Base-by-base conservation (phyloP, 805 yeast species). In the Candida odintsovae region DNA sequence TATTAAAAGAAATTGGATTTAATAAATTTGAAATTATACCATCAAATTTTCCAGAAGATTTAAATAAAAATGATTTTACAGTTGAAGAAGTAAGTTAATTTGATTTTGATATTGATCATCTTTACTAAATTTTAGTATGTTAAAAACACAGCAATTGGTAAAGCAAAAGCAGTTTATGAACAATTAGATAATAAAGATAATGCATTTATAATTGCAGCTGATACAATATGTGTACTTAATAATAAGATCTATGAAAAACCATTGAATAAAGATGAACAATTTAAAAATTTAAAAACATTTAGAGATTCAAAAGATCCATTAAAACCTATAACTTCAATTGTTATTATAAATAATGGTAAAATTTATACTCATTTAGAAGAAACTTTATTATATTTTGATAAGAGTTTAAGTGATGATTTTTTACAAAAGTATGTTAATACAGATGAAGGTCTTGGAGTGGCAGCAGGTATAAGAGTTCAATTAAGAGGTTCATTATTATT, bases 391-490 rank as follows among this genome's bases (percentile, higher is more conserved):
- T 45, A 55, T 19, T 68, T 78, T 57, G 78, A 77, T 45, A 51
- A 66, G 9, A 47, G 59, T 1, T 64, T 81, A 13, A 71, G 80
- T 1, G 80, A 78, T 52, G 78, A 71, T n/a, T 69, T 82, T 36
- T 57, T 92, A 4, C 58, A 74, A 22, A 68, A 71, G 15, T 92
- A 92, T 62, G 83, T 86, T 11, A 73, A 72, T 3, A 67, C 82
- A 2, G 83, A 75, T 20, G 97, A 92, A 61, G 98, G 94, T 1
- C 46, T 72, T 8, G 75, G 75, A 41, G 97, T 87, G 1, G 96
- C 98, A 2, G 99, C 97, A 6, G 99, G 99, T 1, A 90, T 87
- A 67, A 82, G 81, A 55, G 82, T 85, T 49, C 98, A 92, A 65
- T 86, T 83, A 0, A 61, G 63, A 10, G 94, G 95, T 2, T 80